Conservation (phyloP, 805 yeast species). For the Wickerhamiella hasegawae region DNA sequence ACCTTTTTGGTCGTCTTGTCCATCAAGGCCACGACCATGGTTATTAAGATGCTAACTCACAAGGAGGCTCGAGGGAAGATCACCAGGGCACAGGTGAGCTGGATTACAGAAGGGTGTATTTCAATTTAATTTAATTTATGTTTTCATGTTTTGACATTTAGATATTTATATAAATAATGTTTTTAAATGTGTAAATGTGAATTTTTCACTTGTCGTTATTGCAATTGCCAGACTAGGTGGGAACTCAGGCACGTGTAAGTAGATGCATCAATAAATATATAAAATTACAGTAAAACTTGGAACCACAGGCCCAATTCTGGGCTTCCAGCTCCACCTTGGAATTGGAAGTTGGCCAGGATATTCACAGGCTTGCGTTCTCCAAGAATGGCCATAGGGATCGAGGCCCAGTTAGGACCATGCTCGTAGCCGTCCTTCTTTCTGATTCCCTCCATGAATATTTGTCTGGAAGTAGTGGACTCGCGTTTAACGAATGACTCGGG, state of each 20-base stretch:
- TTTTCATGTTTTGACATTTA: not conserved
- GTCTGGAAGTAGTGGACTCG: constrained; percentile 15
- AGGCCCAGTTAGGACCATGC: constrained; percentile 19
- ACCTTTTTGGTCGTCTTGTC: constrained; percentile 3
- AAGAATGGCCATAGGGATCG: constrained; percentile 5
- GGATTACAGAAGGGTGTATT: not conserved
- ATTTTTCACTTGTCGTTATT: not conserved
- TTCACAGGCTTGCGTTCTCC: too few relatives aligned
- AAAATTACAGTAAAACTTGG: not conserved
- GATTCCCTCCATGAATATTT: constrained; percentile 16
- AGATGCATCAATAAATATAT: not conserved
- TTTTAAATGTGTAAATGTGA: not conserved
- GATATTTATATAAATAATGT: not conserved
- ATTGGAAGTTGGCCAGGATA: not conserved
- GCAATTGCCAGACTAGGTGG: not conserved
- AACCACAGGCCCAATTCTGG: not conserved
- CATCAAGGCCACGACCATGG: constrained; percentile 2
- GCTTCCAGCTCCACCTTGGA: not conserved
- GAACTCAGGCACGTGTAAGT: not conserved
- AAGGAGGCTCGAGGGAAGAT: not conserved
- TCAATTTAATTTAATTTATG: not conserved
- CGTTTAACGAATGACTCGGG: constrained; percentile 16
- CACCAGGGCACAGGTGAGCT: not conserved
- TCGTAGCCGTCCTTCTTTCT: constrained; percentile 5
- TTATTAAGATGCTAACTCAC: not conserved